Evolutionary conservation across 2,329 filamentous ascomycete genomes (phyloP), one percentile per base, ranked within the genome.

Genomic region (Sarocladium brachiariae): DNA sequence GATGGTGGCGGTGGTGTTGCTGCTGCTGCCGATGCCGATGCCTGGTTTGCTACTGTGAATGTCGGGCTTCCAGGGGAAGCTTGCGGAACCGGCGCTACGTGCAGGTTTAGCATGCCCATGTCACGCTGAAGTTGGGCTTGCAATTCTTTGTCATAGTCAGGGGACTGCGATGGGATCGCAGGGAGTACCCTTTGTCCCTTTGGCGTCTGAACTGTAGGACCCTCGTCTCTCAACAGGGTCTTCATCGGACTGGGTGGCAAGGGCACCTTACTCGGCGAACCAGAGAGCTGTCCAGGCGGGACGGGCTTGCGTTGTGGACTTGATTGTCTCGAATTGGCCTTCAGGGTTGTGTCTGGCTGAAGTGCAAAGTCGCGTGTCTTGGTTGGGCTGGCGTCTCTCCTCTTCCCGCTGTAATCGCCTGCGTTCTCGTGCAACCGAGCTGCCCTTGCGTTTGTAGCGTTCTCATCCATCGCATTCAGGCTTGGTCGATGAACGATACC

Each of bases 371-470:
- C 73, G 3, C 70, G 65, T 24, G 68, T 56, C 65, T 83, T 84
- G 43, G 66, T 72, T 1, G 78, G 78, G 57, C 75, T 78, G 13
- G 59, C 61, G 47, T 75, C 75, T 49, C 77, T 69, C 37, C 72
- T 69, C 46, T 69, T 70, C 55, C 82, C 78, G 38, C 71, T 75
- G 46, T 76, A 77, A 58, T 80, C 74, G 19, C 71, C 72, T 14
- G 65, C 60, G 13, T 62, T 69, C 23, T 81, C 78, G 14, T 73
- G 62, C 2, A 75, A 72, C 41, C 74, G 70, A 11, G 80, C 72
- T 30, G 80, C 76, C 52, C 90, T 79, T 16, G 86, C 81, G 64
- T 96, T 96, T 16, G 87, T 84, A 11, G 85, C 86, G 27, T 86
- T 85, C 53, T 91, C 88, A 57, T 88, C 90, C 83, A 96, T 82